A percentile compares a stretch with the other conserved stretches of the same genome.
Conservation (phyloP, 2,329 filamentous ascomycete genomes). For the Colletotrichum camelliae region DNA sequence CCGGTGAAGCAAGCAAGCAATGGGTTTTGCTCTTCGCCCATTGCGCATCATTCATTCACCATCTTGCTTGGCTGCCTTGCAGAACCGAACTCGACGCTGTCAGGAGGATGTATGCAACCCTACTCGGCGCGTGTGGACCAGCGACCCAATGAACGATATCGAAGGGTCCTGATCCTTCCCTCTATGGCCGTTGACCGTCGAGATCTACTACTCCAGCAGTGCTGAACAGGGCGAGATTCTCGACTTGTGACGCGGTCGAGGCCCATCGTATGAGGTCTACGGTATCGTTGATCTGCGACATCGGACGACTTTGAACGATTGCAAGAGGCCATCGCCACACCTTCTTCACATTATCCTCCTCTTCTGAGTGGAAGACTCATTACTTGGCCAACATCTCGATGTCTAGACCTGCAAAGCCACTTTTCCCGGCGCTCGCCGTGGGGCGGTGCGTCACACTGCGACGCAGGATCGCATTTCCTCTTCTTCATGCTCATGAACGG, state of each 20-base stretch:
- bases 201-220: conserved; percentile 5
- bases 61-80: not conserved
- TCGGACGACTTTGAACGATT: not conserved
- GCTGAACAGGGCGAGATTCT: conserved; percentile 8
- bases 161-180: not conserved
- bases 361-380: not conserved
- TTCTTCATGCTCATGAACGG: not conserved
- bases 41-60: not conserved
- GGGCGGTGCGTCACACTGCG: not conserved
- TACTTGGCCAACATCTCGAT: not conserved
- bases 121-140: not conserved
- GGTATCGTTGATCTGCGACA: conserved; percentile 1
- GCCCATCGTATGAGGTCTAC: not conserved
- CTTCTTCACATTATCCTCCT: not conserved
- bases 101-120: conserved; percentile 16
- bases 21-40: not conserved
- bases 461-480: not conserved
- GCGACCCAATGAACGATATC: not conserved
- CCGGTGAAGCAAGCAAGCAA: not conserved
- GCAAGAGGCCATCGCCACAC: not conserved
- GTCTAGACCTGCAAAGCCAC: not conserved
- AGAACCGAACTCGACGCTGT: not conserved
- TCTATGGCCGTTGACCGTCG: not conserved
- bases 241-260: conserved; percentile 9
- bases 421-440: not conserved